These are phyloP conservation scores for Emmonsiellopsis sp. DNA, from an alignment of 2,329 filamentous ascomycete species.

Conservation along the genomic window DNA sequence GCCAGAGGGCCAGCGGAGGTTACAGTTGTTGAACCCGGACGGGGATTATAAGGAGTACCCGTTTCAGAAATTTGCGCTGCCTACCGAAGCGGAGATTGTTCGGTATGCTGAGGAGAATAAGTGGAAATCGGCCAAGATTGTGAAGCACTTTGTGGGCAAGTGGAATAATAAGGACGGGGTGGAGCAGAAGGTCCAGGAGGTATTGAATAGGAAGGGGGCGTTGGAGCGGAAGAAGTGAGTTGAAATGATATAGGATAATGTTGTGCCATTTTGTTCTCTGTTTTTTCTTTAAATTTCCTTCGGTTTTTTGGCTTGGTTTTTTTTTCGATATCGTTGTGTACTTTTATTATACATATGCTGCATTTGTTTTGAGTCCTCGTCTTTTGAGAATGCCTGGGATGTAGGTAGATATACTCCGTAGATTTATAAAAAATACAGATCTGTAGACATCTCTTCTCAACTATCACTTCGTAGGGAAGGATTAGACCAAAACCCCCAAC, in stretches of 20 bases:
- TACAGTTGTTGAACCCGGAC: constrained; percentile 54
- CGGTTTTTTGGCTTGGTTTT: no score
- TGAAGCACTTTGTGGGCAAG: constrained; percentile 52
- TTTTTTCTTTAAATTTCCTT: background rate
- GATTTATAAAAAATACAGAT: no score
- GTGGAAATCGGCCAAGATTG: constrained; percentile 48
- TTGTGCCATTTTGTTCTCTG: background rate
- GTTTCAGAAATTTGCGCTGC: constrained; percentile 58
- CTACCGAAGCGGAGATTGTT: constrained; percentile 52
- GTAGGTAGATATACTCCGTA: no score
- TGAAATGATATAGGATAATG: constrained; percentile 17
- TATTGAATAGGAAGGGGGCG: constrained; percentile 53
- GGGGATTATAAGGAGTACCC: constrained; percentile 65
- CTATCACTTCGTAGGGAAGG: no score
- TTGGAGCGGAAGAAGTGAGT: constrained; percentile 23
- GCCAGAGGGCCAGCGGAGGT: constrained; percentile 33
- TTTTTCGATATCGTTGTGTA: no score
- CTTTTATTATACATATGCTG: no score
- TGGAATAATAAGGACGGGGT: constrained; percentile 61
- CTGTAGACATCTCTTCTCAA: no score
- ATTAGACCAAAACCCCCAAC: no score
- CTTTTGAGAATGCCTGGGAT: no score
- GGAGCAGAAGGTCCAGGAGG: constrained; percentile 58
- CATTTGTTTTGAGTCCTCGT: no score
- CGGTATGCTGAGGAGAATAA: constrained; percentile 33